Evolutionary conservation across 208 protist genomes (phyloP).

Genomic region (Leishmania mexicana): DNA sequence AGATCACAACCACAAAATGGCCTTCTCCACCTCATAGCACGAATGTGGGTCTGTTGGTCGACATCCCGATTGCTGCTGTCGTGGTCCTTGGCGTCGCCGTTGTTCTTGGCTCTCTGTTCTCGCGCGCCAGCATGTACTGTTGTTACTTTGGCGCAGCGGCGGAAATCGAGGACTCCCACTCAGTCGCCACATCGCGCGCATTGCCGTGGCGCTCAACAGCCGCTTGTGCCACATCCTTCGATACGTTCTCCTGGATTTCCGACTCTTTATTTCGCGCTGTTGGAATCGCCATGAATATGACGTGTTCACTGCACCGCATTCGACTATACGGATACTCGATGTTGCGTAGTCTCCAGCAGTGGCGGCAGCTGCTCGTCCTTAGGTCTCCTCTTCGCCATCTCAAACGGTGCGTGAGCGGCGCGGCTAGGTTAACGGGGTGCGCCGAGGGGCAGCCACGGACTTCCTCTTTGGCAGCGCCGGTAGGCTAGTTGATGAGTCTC

Average conservation of each 20-base stretch:
- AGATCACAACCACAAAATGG: not conserved
- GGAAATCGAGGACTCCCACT: not conserved
- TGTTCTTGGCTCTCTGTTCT: not conserved
- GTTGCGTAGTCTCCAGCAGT: not conserved
- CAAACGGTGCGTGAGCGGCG: not conserved
- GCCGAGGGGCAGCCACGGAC: too few relatives aligned
- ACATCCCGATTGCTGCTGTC: conserved; percentile 15
- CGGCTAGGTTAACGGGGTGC: too few relatives aligned
- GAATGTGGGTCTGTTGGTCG: conserved; percentile 8
- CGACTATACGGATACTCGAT: not conserved
- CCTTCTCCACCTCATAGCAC: not conserved
- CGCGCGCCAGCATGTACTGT: not conserved
- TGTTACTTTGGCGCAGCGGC: conserved; percentile 12
- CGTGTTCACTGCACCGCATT: not conserved
- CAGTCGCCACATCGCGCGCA: not conserved
- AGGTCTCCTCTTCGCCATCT: not conserved
- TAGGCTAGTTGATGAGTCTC: too few relatives aligned
- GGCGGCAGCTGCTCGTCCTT: not conserved
- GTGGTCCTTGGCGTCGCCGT: conserved; percentile 1
- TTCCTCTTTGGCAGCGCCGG: too few relatives aligned
- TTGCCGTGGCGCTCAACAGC: too few relatives aligned
- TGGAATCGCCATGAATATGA: too few relatives aligned
- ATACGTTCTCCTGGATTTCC: too few relatives aligned
- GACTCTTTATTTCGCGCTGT: too few relatives aligned
- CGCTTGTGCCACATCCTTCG: too few relatives aligned